Conservation (phyloP, 2,329 filamentous ascomycete species). For the Trichoderma simmonsii region DNA sequence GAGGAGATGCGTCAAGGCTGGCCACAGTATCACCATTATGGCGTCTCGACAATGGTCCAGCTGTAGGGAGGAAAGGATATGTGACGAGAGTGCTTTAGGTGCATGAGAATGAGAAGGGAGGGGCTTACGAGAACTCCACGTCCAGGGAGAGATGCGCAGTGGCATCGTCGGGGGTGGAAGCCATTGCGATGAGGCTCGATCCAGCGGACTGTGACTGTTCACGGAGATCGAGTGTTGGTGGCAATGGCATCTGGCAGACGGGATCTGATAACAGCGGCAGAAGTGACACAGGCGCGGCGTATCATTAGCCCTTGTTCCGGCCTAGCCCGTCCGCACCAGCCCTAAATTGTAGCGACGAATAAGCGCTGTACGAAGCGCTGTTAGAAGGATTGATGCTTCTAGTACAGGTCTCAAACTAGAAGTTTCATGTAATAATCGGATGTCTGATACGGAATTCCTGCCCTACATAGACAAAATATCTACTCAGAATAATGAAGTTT, state of each 20-base stretch:
- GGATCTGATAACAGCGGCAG: background rate
- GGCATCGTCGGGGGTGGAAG: background rate
- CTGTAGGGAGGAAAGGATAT: background rate
- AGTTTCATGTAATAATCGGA: background rate
- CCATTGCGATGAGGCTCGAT: background rate
- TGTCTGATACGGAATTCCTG: background rate
- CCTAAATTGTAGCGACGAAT: background rate
- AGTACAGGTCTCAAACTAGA: background rate
- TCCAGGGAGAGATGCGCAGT: conserved; percentile 52
- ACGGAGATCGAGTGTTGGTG: background rate
- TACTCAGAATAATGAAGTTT: background rate
- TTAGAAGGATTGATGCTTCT: background rate
- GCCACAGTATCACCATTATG: background rate
- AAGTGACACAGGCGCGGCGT: background rate
- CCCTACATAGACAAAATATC: background rate
- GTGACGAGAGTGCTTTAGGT: background rate
- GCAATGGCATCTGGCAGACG: background rate
- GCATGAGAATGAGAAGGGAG: background rate
- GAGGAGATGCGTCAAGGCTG: background rate
- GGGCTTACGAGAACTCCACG: conserved; percentile 64
- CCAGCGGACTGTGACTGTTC: background rate
- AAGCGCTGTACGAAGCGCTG: background rate
- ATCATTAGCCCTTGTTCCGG: background rate
- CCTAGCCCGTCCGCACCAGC: background rate
- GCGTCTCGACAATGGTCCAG: background rate